Base-by-base conservation (phyloP, 2,329 filamentous ascomycete genomes). In the Moelleriella libera region DNA sequence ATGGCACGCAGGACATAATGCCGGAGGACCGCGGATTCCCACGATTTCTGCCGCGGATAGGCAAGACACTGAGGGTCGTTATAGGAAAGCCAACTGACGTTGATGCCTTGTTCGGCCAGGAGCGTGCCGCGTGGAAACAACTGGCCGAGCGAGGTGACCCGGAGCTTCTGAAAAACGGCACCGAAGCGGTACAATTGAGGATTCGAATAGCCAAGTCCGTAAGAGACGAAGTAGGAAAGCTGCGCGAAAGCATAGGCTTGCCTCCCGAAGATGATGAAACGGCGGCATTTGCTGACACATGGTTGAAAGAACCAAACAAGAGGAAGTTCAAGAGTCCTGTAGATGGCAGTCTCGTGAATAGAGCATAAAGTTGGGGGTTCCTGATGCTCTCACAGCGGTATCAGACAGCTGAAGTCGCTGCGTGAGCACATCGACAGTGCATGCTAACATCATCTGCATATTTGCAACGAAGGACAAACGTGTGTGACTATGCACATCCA, bases 1-100 rank as follows among this genome's bases (percentile, higher is more conserved):
- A 96, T 58, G 92, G 92, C 30, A 85, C 85, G 12, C 85, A 96
- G 60, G 68, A 83, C 50, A 73, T 95, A 55, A 96, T 97, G 90
- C 76, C 86, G 57, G 90, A 97, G 64, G 75, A 81, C 49, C 77
- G 92, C 43, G 67, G 66, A 2, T 95, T 82, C 56, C 92, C 90
- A 1, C 79, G 87, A 10, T 92, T 87, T 58, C 56, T 94, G 11
- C 92, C 92, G 1, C 77, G 90, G 3, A 66, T 80, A 9, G 80
- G 83, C 46, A 83, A 86, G 54, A 74, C 72, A 6, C 71, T 95
- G 45, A 77, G 72, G 44, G 71, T 95, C 45, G 82, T 80, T 2
- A 89, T 95, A 62, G 92, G 92, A 28, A 80, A 90, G 49, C 77
- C 76, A 12, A 71, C 94, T 1, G 82, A 94, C 57, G 72, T 75